Percentiles rank a stretch among this genome's conserved stretches.
phyloP scores from a whole-genome alignment of 2,329 filamentous ascomycete species.

The Eurotiales sp. region DNA sequence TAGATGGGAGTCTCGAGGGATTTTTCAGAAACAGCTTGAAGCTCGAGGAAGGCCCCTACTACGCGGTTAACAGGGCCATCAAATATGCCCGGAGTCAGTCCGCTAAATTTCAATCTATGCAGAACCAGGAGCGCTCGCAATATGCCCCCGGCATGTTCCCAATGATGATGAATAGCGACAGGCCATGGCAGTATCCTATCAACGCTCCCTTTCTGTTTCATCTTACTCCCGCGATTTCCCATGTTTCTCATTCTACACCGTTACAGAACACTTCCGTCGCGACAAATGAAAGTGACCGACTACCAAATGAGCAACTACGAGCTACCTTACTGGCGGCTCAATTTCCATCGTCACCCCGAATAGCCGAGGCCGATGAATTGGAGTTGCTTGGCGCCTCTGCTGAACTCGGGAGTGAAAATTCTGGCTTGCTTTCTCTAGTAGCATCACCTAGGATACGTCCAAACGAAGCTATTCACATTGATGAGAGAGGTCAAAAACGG shows the following conservation, averaged over 20 bases:
- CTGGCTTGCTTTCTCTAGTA: not conserved
- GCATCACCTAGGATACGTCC: slow-evolving; percentile 13
- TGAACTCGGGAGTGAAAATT: slow-evolving; percentile 42
- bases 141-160: slow-evolving; percentile 8
- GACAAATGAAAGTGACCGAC: not conserved
- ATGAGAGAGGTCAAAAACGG: slow-evolving; percentile 27
- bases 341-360: slow-evolving; percentile 3
- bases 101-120: slow-evolving; percentile 6
- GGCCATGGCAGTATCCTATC: not conserved
- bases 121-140: slow-evolving; percentile 7
- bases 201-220: slow-evolving; percentile 2
- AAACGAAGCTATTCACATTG: slow-evolving; percentile 24
- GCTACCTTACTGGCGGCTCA: slow-evolving; percentile 2
- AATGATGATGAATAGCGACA: slow-evolving; percentile 5
- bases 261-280: not conserved
- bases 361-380: slow-evolving; percentile 4
- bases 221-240: not conserved
- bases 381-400: not conserved
- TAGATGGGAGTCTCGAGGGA: slow-evolving; percentile 7
- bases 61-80: slow-evolving; percentile 12
- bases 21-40: slow-evolving; percentile 11
- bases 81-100: slow-evolving; percentile 12
- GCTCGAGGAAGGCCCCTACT: slow-evolving; percentile 12
- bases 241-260: not conserved
- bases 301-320: slow-evolving; percentile 3